Evolutionary conservation across 2,329 filamentous ascomycete species (phyloP), one percentile per base, ranked within the genome.

Genomic region (Fusarium oligoseptatum): DNA sequence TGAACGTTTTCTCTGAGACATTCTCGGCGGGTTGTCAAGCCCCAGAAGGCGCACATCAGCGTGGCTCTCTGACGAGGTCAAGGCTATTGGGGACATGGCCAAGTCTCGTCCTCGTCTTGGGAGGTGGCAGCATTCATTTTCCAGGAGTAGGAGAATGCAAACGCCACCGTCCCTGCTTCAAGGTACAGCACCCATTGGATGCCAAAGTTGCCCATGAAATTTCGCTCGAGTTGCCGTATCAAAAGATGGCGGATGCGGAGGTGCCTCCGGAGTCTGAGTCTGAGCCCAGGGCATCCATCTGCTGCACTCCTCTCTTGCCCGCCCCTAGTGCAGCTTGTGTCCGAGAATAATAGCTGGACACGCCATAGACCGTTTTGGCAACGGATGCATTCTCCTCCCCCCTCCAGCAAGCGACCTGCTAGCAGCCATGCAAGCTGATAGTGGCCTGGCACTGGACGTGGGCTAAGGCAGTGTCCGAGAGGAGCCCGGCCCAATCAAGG

Each of bases 81-180:
- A 56, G 56, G 60, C 60, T 64, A 68, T 67, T 55, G 64, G 56
- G 56, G 63, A 67, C 55, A 58, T 69, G 61, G 55, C 41, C 34
- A 58, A 70, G 63, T 68, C 61, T 76, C 48, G 63, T 55, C 60
- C 34, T 39, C 52, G 63, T 45, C 60, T 39, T 39, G 52, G 55
- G 37, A 63, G 57, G 55, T 58, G 57, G 64, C 60, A 70, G 62
- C 29, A 68, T 62, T 65, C 52, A 36, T 69, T 57, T 60, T 45
- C 60, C 43, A 56, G 62, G 66, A 73, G 64, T 45, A 66, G 27
- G 66, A 60, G 60, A 78, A 78, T 70, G 52, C 43, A 78, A 64
- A 78, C 76, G 76, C 76, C 76, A 78, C 76, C 50, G 61, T 70
- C 56, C 60, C 68, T 66, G 60, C 62, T 74, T 70, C 71, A 64